Conservation (phyloP, 2,329 filamentous ascomycete genomes). For the Beauveria varroae region DNA sequence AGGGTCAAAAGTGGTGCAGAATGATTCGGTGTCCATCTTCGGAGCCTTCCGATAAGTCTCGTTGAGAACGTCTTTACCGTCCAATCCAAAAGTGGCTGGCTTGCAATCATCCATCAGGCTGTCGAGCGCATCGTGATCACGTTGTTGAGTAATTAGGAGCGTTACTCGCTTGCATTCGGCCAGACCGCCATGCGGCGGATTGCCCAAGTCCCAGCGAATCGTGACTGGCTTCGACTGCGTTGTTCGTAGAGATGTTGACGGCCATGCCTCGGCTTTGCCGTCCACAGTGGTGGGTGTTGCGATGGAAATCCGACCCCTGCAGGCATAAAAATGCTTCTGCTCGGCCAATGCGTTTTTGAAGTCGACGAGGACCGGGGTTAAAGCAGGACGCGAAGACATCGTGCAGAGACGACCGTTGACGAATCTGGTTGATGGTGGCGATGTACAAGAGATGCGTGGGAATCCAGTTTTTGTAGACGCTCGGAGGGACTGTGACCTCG, state of each 20-base stretch:
- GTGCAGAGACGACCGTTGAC: no score
- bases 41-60: constrained; percentile 44
- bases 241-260: neutral
- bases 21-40: constrained; percentile 40
- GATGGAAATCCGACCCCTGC: neutral
- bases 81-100: constrained; percentile 42
- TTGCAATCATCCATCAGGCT: neutral
- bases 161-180: neutral
- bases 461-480: no score
- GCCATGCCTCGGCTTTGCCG: no score
- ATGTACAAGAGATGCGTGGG: no score
- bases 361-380: neutral
- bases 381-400: neutral
- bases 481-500: no score
- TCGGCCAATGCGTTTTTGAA: neutral
- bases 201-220: neutral
- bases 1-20: constrained; percentile 43
- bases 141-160: neutral
- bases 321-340: neutral
- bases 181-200: no score
- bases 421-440: no score
- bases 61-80: constrained; percentile 39
- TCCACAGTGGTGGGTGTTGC: neutral
- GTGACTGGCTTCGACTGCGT: neutral
- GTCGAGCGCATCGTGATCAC: neutral